Evolutionary conservation across 2,329 filamentous ascomycete species (phyloP).

Genomic region (Colletotrichum eremochloae): DNA sequence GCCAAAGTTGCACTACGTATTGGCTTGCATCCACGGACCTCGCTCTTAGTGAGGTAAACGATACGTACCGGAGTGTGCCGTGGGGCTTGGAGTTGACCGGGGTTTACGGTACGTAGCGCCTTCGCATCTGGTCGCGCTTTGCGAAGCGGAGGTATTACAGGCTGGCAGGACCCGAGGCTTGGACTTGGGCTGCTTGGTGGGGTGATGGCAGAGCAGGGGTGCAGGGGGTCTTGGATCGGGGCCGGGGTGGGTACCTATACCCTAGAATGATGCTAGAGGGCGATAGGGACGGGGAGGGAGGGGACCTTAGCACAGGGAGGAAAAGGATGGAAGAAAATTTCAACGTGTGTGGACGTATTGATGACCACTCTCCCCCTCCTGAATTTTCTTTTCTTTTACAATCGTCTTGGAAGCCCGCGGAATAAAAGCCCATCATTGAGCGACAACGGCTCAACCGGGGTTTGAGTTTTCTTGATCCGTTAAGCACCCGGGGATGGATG

Average conservation of each 20-base stretch:
- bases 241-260: constrained; percentile 3
- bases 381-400: neutral
- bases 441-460: constrained; percentile 19
- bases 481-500: constrained; percentile 11
- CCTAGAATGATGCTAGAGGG: constrained; percentile 13
- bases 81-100: constrained; percentile 24
- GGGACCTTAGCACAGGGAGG: constrained; percentile 4
- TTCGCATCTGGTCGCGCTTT: constrained; percentile 20
- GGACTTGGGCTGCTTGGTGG: constrained; percentile 14
- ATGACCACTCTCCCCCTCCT: constrained; percentile 16
- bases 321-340: constrained; percentile 19
- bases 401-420: constrained; percentile 18
- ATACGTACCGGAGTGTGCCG: constrained; percentile 9
- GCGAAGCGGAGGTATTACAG: constrained; percentile 32
- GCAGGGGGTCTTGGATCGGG: constrained; percentile 29
- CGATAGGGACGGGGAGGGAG: constrained; percentile 1
- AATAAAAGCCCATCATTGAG: constrained; percentile 23
- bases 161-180: constrained; percentile 35
- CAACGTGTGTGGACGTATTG: constrained; percentile 6
- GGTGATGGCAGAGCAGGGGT: constrained; percentile 20
- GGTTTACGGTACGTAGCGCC: constrained; percentile 19
- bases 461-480: constrained; percentile 22
- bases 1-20: constrained; percentile 28
- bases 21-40: constrained; percentile 23
- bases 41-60: constrained; percentile 22